Percentiles rank a stretch among this genome's conserved stretches.
Evolutionary conservation across 2,329 filamentous ascomycete genomes (phyloP).

Genomic region (Orbilia oligospora): DNA sequence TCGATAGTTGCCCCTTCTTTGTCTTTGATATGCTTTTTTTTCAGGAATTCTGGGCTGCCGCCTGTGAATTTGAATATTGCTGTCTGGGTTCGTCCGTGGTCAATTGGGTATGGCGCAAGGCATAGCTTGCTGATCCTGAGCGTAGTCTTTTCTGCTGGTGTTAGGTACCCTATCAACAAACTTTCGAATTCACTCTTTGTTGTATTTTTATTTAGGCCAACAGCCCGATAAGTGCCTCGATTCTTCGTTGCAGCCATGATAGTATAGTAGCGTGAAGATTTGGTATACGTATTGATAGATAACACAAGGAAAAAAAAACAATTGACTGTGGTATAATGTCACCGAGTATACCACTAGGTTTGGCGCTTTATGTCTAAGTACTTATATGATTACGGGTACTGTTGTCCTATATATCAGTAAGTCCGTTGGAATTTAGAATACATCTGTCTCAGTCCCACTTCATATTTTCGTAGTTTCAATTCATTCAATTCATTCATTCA

Average conservation of each 20-base stretch:
- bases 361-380: background rate
- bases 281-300: background rate
- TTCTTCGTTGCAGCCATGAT: constrained; percentile 12
- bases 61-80: constrained; percentile 39
- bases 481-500: no score
- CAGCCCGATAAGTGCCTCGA: constrained; percentile 27
- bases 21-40: constrained; percentile 16
- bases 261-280: background rate
- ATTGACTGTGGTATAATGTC: background rate
- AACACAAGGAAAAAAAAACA: background rate
- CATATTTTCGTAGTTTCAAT: background rate
- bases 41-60: constrained; percentile 8
- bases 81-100: constrained; percentile 2
- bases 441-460: no score
- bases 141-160: constrained; percentile 1
- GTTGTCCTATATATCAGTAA: no score
- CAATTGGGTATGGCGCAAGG: constrained; percentile 30
- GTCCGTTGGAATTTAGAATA: no score
- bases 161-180: background rate
- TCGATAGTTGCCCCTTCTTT: background rate
- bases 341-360: background rate
- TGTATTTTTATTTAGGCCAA: constrained; percentile 10
- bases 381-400: background rate
- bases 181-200: constrained; percentile 21
- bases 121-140: constrained; percentile 26